phyloP scores from a whole-genome alignment of 192 early-diverging fungal species.

The Backusella tarrabulga region DNA sequence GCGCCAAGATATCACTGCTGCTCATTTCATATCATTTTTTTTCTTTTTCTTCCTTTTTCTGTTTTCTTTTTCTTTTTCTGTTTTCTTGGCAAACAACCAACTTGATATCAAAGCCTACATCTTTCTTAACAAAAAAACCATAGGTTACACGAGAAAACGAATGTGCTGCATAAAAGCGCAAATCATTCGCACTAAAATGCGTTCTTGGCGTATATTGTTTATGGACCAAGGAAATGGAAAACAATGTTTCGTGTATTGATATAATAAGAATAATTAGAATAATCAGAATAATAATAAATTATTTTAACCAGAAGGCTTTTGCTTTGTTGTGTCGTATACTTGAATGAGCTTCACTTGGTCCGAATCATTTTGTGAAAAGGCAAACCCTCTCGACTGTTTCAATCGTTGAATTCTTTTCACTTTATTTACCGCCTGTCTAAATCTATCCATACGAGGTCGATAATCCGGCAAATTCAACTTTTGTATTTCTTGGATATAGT shows the following conservation, averaged over 20 bases:
- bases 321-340: conserved; percentile 54
- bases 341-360: conserved; percentile 69
- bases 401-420: conserved; percentile 89
- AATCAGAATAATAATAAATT: not conserved
- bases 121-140: not conserved
- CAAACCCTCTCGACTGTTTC: conserved; percentile 88
- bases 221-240: not conserved
- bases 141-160: not conserved
- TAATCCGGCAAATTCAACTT: conserved; percentile 99
- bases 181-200: not conserved
- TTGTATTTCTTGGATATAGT: conserved; percentile 98
- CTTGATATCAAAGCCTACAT: not conserved
- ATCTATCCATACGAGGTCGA: conserved; percentile 94
- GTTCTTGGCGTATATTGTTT: not conserved
- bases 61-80: not conserved
- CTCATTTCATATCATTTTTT: not conserved
- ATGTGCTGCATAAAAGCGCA: not conserved
- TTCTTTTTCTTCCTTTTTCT: not conserved
- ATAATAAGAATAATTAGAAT: not conserved
- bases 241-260: not conserved
- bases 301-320: conserved; percentile 49
- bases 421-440: conserved; percentile 98
- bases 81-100: not conserved
- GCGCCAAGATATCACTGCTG: not conserved
- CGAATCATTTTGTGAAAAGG: conserved; percentile 94